Evolutionary conservation across 371 early-diverging fungal genomes (phyloP), one percentile per base, ranked within the genome.

Genomic region (Blakeslea trispora): DNA sequence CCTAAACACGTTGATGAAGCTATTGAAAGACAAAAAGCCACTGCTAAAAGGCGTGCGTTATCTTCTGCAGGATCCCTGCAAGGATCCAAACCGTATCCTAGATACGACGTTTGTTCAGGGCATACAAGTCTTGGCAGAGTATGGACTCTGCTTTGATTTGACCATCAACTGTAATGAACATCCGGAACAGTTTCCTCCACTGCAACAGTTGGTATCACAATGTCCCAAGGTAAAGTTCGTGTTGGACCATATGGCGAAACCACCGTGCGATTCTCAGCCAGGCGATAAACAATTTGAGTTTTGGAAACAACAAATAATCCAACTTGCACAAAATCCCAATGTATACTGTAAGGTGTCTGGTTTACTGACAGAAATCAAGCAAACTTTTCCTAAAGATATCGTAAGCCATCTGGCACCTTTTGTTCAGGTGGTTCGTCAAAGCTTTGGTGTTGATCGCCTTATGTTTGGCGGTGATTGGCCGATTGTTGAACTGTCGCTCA

Each of bases 381-480:
- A 31, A 14, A 31, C 50, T 11, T 28, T 28, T 28, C 11, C 48
- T 18, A 22, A 28, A 17, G 50, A 45, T 17, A 59, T 57, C 0
- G 57, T 48, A 11, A 46, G 48, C 10, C 71, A 71, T 41, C 45
- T 78, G 13, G 47, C 42, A 23, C 75, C 75, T 1, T 78, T 75
- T 53, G 55, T 78, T 6, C 43, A 78, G 23, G 66, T 66, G 3
- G 74, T 64, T 2, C 31, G 47, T 8, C 57, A 68, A n/a, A 50
- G 65, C 0, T 78, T 78, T 64, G 79, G 79, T 15, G 42, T 59
- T 17, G 79, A 78, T 53, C 59, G 79, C 44, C 45, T 78, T 28
- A 54, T 72, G 68, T 75, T 69, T 65, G 79, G 74, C 17, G 71
- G 79, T 11, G 79, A 78, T 45, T 78, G 73, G 75, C 75, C 79